Conservation (phyloP, 805 yeast species). For the Lachancea dasiensis region DNA sequence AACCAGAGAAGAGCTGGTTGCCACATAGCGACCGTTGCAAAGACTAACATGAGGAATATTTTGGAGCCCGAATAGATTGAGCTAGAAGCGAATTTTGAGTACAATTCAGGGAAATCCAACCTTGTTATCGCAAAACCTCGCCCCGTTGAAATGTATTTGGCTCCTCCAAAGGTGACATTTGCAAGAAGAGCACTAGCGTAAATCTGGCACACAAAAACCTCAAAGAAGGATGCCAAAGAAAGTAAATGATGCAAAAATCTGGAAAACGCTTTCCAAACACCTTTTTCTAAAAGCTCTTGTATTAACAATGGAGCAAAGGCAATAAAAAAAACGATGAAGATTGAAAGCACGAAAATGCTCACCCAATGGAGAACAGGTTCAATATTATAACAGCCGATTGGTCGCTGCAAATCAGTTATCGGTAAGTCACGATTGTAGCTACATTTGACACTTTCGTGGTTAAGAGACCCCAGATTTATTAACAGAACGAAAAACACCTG, state of each 20-base stretch:
- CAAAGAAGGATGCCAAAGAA: constrained; percentile 86
- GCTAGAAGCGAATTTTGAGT: constrained; percentile 66
- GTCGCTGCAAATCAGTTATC: constrained; percentile 64
- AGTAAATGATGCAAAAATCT: constrained; percentile 70
- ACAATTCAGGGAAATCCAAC: constrained; percentile 61
- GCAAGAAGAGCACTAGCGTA: constrained; percentile 72
- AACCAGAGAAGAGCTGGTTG: constrained; percentile 67
- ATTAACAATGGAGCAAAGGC: constrained; percentile 83
- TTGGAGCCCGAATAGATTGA: constrained; percentile 77
- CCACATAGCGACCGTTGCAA: constrained; percentile 79
- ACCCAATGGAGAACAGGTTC: constrained; percentile 90
- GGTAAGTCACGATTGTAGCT: constrained; percentile 59
- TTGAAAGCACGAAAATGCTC: constrained; percentile 77
- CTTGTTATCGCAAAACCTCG: constrained; percentile 90
- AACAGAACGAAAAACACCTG: constrained; percentile 78
- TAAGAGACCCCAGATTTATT: constrained; percentile 73
- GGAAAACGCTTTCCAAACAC: constrained; percentile 63
- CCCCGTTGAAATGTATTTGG: constrained; percentile 87
- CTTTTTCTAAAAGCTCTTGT: constrained; percentile 85
- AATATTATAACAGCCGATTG: constrained; percentile 80
- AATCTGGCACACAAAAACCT: constrained; percentile 91
- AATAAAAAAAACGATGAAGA: constrained; percentile 87
- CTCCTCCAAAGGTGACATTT: constrained; percentile 86
- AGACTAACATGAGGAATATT: constrained; percentile 60
- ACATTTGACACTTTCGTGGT: constrained; percentile 67